Percentiles rank a stretch among this genome's conserved stretches.
phyloP scores from a whole-genome alignment of 2,329 filamentous ascomycete species.

The Botrytis fragariae region DNA sequence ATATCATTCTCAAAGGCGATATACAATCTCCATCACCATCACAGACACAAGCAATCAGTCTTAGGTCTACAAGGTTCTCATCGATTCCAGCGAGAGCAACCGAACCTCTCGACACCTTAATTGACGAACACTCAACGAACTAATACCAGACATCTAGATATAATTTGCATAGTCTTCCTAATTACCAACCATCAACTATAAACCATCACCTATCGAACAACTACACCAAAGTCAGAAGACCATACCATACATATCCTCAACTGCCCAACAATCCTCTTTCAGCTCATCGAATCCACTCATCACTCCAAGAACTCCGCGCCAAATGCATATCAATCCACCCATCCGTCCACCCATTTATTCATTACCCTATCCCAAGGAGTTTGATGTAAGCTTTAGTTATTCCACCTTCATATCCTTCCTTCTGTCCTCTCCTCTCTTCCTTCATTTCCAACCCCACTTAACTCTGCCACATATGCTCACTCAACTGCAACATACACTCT shows the following conservation, averaged over 20 bases:
- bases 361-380: background rate
- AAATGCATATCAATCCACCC: conserved; percentile 7
- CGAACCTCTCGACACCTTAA: background rate
- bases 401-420: background rate
- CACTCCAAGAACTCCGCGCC: conserved; percentile 3
- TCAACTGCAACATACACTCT: conserved; percentile 66
- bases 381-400: background rate
- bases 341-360: background rate
- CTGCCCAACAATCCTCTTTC: background rate
- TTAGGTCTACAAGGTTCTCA: background rate
- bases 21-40: background rate
- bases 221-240: background rate
- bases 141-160: background rate
- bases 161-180: background rate
- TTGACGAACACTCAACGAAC: background rate
- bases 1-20: background rate
- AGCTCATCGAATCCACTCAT: background rate
- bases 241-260: background rate
- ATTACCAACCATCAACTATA: background rate
- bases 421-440: no score
- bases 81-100: background rate
- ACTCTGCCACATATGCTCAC: conserved; percentile 68
- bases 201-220: background rate
- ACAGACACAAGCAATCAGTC: background rate
- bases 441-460: conserved; percentile 19